These are phyloP conservation scores for Bryoglossum gracile DNA, from an alignment of 495 filamentous ascomycete species.

Conservation along the genomic window DNA sequence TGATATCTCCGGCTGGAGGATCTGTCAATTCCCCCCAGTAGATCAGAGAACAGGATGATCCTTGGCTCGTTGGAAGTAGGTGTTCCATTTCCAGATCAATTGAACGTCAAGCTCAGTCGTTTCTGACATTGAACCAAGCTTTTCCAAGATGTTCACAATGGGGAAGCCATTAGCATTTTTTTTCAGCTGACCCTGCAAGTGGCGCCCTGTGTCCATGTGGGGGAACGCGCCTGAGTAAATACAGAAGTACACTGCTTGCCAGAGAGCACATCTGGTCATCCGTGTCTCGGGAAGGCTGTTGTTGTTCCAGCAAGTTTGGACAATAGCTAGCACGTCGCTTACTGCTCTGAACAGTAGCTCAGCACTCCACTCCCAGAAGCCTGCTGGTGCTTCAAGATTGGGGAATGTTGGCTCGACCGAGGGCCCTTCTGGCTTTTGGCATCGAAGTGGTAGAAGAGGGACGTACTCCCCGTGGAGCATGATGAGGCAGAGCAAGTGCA, in stretches of 20 bases:
- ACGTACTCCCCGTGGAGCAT: constrained; percentile 77
- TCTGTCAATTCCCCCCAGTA: too few relatives aligned
- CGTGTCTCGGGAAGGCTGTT: constrained; percentile 68
- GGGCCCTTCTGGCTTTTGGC: constrained; percentile 60
- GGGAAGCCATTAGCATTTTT: constrained; percentile 6
- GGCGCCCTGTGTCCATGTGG: constrained; percentile 64
- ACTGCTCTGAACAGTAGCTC: constrained; percentile 66
- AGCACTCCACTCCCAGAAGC: constrained; percentile 71
- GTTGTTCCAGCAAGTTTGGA: constrained; percentile 66
- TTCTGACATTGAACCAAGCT: too few relatives aligned
- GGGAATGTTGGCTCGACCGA: constrained; percentile 63
- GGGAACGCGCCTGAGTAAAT: constrained; percentile 69
- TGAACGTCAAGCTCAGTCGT: too few relatives aligned
- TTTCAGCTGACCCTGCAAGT: constrained; percentile 36
- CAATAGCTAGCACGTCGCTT: constrained; percentile 66
- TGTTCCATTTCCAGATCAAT: too few relatives aligned
- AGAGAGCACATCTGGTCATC: constrained; percentile 71
- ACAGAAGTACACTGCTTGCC: constrained; percentile 64
- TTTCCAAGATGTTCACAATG: too few relatives aligned
- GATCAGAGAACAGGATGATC: too few relatives aligned
- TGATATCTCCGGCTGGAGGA: too few relatives aligned
- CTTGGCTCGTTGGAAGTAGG: too few relatives aligned
- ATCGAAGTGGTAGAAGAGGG: constrained; percentile 71
- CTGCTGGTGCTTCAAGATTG: constrained; percentile 44
- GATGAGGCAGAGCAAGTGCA: constrained; percentile 68